These are phyloP conservation scores for Botrytis medusae DNA, from an alignment of 2,329 filamentous ascomycete species.

Conservation along the genomic window DNA sequence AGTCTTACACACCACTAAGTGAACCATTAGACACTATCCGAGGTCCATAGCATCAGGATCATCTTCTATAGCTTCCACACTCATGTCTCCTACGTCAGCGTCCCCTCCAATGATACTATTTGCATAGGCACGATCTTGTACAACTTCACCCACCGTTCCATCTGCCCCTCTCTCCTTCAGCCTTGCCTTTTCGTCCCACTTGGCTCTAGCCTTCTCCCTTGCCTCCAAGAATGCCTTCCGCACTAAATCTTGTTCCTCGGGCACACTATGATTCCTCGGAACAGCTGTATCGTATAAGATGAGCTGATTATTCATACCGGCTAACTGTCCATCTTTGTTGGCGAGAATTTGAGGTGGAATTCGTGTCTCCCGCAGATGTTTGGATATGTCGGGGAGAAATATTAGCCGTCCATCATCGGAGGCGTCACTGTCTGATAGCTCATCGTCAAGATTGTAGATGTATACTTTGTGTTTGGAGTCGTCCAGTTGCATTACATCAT, in stretches of 20 bases:
- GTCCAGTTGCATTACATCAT: constrained; percentile 79
- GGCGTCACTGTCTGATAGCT: constrained; percentile 69
- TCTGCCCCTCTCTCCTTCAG: constrained; percentile 38
- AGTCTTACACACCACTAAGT: constrained; percentile 9
- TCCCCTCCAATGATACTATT: constrained; percentile 7
- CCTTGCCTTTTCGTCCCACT: constrained; percentile 48
- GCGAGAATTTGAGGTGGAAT: constrained; percentile 61
- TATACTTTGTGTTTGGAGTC: constrained; percentile 83
- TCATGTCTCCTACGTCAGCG: constrained; percentile 21
- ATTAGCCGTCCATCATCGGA: constrained; percentile 62
- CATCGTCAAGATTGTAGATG: constrained; percentile 86
- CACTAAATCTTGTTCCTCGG: constrained; percentile 73
- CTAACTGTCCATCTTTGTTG: constrained; percentile 54
- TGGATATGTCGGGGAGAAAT: constrained; percentile 84
- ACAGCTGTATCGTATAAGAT: constrained; percentile 72
- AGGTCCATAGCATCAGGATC: constrained; percentile 69
- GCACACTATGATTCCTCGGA: constrained; percentile 72
- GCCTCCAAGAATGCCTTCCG: constrained; percentile 82
- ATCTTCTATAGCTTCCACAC: constrained; percentile 38
- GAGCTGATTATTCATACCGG: constrained; percentile 61
- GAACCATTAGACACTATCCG: constrained; percentile 38
- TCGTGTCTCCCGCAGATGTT: constrained; percentile 71
- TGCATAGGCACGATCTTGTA: constrained; percentile 26
- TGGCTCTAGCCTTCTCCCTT: constrained; percentile 64
- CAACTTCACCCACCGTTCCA: constrained; percentile 25